Percentiles rank a stretch among this genome's conserved stretches.
These are phyloP conservation scores for Lactarius sanguifluus DNA, from an alignment of 768 basidiomycete genomes.

Conservation along the genomic window DNA sequence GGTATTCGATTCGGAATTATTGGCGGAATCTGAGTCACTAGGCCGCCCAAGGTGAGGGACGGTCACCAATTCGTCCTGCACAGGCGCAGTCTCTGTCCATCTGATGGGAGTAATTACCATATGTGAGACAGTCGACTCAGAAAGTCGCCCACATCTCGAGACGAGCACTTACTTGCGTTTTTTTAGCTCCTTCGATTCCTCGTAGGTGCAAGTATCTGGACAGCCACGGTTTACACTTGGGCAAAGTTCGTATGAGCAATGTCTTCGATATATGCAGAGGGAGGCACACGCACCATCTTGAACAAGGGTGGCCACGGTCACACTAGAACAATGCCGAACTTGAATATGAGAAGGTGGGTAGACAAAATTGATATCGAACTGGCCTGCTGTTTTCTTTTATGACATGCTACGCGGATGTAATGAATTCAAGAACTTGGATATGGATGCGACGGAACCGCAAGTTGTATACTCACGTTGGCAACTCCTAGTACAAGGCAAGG, in stretches of 20 bases:
- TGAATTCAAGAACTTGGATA: not conserved
- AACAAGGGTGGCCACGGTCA: slow-evolving; percentile 33
- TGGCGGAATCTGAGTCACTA: slow-evolving; percentile 11
- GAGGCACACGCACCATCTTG: slow-evolving; percentile 28
- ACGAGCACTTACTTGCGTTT: slow-evolving; percentile 24
- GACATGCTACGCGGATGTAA: slow-evolving; percentile 26
- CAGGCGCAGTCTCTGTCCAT: slow-evolving; percentile 3
- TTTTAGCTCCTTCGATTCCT: slow-evolving; percentile 24
- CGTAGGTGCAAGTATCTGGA: slow-evolving; percentile 28
- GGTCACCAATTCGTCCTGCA: slow-evolving; percentile 5
- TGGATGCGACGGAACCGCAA: not conserved
- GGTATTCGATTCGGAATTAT: slow-evolving; percentile 19
- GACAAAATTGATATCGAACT: slow-evolving; percentile 1
- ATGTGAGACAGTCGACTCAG: not conserved
- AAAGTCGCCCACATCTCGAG: not conserved
- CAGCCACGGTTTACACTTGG: slow-evolving; percentile 29
- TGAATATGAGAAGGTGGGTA: not conserved
- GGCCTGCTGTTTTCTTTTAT: slow-evolving; percentile 33
- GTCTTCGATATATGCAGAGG: not conserved
- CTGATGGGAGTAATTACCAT: slow-evolving; percentile 5
- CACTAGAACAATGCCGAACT: slow-evolving; percentile 20
- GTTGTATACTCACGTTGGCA: slow-evolving; percentile 27
- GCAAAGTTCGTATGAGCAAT: not conserved
- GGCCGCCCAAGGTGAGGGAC: slow-evolving; percentile 13
- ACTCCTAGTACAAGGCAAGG: slow-evolving; percentile 19